phyloP scores from a whole-genome alignment of 108 stramenopile genomes.

The Schizochytrium sp. region DNA sequence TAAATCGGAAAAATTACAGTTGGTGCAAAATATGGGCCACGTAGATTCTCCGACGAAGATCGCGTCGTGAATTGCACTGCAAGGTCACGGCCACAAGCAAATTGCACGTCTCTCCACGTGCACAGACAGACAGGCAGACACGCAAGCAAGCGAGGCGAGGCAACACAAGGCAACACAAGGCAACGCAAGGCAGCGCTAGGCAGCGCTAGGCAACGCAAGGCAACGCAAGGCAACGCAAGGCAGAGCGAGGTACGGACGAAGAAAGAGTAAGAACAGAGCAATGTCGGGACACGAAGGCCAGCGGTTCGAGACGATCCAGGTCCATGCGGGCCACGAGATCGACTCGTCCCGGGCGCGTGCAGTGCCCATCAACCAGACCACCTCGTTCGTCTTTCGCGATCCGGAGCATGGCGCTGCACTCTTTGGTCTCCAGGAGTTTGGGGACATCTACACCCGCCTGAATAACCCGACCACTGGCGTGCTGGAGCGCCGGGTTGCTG shows the following conservation, averaged over 20 bases:
- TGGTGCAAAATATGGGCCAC: too few species aligned
- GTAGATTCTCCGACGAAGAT: too few species aligned
- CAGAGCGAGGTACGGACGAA: neutral
- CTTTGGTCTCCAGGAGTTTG: constrained; percentile 70
- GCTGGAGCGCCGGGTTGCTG: constrained; percentile 57
- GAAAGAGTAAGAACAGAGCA: neutral
- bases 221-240: neutral
- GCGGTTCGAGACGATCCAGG: constrained; percentile 16
- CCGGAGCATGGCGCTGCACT: constrained; percentile 71
- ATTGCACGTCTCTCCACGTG: too few species aligned
- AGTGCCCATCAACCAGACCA: constrained; percentile 64
- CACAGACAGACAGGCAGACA: too few species aligned
- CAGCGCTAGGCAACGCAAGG: neutral
- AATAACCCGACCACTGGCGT: constrained; percentile 52
- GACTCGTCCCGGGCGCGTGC: constrained; percentile 36
- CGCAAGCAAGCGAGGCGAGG: too few species aligned
- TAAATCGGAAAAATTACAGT: too few species aligned
- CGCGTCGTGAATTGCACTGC: too few species aligned
- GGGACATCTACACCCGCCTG: constrained; percentile 64
- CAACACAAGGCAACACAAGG: too few species aligned
- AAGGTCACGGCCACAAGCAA: too few species aligned
- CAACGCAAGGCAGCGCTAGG: neutral
- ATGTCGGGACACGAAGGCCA: neutral
- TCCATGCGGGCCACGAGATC: constrained; percentile 8
- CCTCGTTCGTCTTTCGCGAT: constrained; percentile 60